Conservation (phyloP, 345 rosid genomes). For the Gossypium turneri region DNA sequence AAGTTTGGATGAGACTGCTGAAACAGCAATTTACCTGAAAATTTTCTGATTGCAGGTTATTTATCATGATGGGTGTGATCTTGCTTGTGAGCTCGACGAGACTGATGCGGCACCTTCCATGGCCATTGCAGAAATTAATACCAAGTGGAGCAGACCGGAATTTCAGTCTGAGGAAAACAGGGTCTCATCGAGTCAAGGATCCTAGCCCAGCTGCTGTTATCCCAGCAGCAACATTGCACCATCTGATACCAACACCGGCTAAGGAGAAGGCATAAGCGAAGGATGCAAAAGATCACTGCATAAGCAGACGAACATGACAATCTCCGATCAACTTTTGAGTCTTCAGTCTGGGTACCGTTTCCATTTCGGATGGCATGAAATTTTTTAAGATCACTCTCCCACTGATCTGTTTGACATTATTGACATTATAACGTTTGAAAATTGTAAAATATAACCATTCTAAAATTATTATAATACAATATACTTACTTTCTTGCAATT, state of each 20-base stretch:
- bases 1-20: not conserved
- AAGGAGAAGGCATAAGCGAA: constrained; percentile 45
- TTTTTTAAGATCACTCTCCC: not conserved
- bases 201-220: constrained; percentile 53
- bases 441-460: not conserved
- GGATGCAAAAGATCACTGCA: not conserved
- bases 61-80: constrained; percentile 56
- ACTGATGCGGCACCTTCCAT: constrained; percentile 37
- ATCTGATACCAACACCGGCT: constrained; percentile 42
- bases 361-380: not conserved
- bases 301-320: no score
- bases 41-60: constrained; percentile 37
- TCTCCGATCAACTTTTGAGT: not conserved
- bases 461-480: not conserved
- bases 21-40: not conserved
- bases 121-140: constrained; percentile 28
- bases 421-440: constrained; percentile 1
- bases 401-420: not conserved
- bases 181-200: constrained; percentile 41
- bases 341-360: not conserved
- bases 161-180: constrained; percentile 38
- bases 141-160: constrained; percentile 29
- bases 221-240: constrained; percentile 64
- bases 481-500: not conserved
- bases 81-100: constrained; percentile 58